A percentile compares a stretch with the other conserved stretches of the same genome.
Conservation (phyloP, 75 land plant genomes). For the Chamaecyparis obtusa region DNA sequence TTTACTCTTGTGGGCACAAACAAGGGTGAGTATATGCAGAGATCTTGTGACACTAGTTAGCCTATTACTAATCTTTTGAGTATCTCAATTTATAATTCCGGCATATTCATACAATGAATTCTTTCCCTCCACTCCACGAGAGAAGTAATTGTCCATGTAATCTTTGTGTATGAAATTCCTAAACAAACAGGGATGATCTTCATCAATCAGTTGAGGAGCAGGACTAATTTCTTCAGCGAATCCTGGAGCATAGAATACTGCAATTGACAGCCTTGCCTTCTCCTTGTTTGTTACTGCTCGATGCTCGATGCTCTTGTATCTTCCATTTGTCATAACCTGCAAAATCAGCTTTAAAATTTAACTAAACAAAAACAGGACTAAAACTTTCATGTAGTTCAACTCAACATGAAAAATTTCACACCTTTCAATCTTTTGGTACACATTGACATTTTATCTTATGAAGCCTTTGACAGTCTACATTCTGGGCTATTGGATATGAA, state of each 20-base stretch:
- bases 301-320: constrained; percentile 55
- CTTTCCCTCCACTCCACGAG: constrained; percentile 6
- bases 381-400: background rate
- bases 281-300: constrained; percentile 36
- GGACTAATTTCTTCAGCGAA: constrained; percentile 47
- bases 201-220: constrained; percentile 33
- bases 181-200: constrained; percentile 19
- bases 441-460: background rate
- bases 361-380: background rate
- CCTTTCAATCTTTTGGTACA: background rate
- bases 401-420: background rate
- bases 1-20: too few species aligned
- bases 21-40: too few species aligned
- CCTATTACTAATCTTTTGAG: too few species aligned
- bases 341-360: background rate
- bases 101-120: constrained; percentile 1
- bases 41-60: too few species aligned
- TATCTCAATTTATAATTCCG: background rate
- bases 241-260: constrained; percentile 58
- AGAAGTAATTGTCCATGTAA: background rate
- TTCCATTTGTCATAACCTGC: constrained; percentile 51
- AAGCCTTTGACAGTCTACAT: too few species aligned
- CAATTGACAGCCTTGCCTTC: constrained; percentile 53
- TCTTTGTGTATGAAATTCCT: constrained; percentile 7
- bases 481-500: background rate